Conservation (phyloP, 352 stramenopile species). For the Pelagophyceae sp. region DNA sequence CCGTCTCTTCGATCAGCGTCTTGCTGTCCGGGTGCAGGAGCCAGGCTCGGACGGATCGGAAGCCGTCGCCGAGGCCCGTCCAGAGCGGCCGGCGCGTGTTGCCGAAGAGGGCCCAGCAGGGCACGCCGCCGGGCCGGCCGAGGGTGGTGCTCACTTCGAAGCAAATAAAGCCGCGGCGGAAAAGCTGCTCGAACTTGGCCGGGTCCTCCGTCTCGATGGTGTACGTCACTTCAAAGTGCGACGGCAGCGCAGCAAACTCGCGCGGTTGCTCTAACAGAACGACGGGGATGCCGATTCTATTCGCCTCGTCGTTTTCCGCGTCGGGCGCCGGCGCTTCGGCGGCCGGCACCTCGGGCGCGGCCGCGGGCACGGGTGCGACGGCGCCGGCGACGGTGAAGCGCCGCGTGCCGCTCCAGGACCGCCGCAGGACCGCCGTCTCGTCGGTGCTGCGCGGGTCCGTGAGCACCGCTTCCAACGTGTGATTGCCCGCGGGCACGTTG, state of each 20-base stretch:
- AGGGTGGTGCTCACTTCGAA: not conserved
- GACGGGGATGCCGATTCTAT: not conserved
- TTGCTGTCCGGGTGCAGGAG: not conserved
- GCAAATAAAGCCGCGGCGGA: not conserved
- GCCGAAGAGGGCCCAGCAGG: conserved; percentile 1
- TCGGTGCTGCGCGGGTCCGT: not conserved
- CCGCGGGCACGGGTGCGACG: not conserved
- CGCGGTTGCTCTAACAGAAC: not conserved
- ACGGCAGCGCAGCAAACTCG: not conserved
- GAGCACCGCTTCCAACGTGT: not conserved
- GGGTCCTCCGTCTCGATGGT: not conserved
- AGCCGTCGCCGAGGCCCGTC: not conserved
- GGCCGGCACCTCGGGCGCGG: not conserved
- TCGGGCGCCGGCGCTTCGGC: not conserved
- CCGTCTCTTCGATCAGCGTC: not conserved
- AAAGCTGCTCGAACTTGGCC: not conserved
- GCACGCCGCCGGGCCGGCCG: not conserved
- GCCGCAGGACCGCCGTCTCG: not conserved
- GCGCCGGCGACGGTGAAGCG: not conserved
- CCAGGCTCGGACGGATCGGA: not conserved
- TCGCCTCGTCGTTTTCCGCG: not conserved
- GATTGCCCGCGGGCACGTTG: not conserved
- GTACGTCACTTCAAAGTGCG: not conserved
- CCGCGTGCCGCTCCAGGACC: not conserved
- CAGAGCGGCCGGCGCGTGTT: not conserved